phyloP scores from a whole-genome alignment of 345 rosid species.

The Syzygium grande region DNA sequence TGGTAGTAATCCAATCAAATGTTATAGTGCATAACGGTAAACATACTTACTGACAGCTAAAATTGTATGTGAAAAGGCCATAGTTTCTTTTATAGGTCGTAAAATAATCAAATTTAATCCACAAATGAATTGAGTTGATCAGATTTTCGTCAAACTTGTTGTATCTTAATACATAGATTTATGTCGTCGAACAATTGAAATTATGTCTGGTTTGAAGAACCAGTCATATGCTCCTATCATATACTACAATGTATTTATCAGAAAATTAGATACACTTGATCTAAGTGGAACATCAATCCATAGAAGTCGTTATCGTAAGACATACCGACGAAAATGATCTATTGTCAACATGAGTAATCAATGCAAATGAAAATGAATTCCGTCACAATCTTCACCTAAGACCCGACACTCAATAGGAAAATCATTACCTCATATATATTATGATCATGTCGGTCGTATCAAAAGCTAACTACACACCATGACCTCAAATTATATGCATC shows the following conservation, averaged over 20 bases:
- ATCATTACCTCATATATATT: not conserved
- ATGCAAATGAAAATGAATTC: not conserved
- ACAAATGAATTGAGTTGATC: not conserved
- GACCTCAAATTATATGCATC: not conserved
- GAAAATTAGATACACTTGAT: not conserved
- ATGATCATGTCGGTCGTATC: not conserved
- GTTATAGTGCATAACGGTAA: no score
- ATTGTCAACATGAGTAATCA: not conserved
- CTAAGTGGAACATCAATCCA: not conserved
- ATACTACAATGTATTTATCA: not conserved
- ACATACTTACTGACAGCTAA: not conserved
- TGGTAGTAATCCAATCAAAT: no score
- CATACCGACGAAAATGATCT: not conserved
- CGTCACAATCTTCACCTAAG: not conserved
- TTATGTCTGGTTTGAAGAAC: not conserved
- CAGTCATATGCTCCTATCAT: not conserved
- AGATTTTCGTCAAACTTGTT: not conserved
- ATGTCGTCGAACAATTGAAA: not conserved
- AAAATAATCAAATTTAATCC: not conserved
- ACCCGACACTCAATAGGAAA: not conserved
- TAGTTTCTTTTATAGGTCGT: not conserved
- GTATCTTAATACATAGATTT: not conserved
- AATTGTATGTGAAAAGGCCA: not conserved
- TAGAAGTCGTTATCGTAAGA: not conserved
- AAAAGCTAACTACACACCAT: not conserved